These are phyloP conservation scores for Pseudonitzschia multiseries DNA, from an alignment of 108 stramenopile species.

Conservation along the genomic window DNA sequence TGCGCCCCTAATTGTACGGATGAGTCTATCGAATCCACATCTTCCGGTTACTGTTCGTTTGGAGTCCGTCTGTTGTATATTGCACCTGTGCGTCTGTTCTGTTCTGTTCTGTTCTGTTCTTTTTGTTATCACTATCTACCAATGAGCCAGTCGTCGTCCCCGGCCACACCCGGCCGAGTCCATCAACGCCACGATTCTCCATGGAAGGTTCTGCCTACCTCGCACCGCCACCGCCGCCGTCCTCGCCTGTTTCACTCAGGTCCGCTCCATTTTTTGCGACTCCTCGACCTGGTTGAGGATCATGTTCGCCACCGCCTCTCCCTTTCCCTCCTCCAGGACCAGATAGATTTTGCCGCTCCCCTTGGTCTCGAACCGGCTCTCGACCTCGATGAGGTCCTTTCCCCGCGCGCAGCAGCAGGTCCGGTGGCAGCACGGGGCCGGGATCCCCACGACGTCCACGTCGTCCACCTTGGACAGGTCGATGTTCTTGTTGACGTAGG, in stretches of 20 bases:
- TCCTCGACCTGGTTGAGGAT: constrained; percentile 58
- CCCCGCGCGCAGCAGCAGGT: constrained; percentile 36
- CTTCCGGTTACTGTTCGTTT: too few species aligned
- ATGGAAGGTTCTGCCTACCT: too few species aligned
- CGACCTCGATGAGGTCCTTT: constrained; percentile 34
- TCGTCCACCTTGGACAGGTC: constrained; percentile 51
- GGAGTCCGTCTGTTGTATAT: too few species aligned
- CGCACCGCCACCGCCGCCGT: too few species aligned
- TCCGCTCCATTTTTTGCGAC: constrained; percentile 51
- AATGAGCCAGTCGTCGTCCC: too few species aligned
- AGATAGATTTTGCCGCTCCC: constrained; percentile 29
- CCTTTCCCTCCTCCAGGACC: constrained; percentile 37
- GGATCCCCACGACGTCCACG: constrained; percentile 48
- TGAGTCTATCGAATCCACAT: too few species aligned
- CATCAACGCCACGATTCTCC: neutral
- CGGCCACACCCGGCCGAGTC: neutral
- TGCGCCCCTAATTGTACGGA: too few species aligned
- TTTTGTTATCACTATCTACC: too few species aligned
- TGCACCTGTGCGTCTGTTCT: too few species aligned
- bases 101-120: too few species aligned
- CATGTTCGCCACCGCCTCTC: constrained; percentile 38
- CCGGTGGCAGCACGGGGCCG: constrained; percentile 44
- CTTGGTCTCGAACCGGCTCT: constrained; percentile 22
- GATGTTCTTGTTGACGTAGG: constrained; percentile 43
- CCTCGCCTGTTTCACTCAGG: neutral